A percentile compares a stretch with the other conserved stretches of the same genome.
Conservation (phyloP, 1,284 basidiomycete genomes). For the Cryptococcus jaspeensis region DNA sequence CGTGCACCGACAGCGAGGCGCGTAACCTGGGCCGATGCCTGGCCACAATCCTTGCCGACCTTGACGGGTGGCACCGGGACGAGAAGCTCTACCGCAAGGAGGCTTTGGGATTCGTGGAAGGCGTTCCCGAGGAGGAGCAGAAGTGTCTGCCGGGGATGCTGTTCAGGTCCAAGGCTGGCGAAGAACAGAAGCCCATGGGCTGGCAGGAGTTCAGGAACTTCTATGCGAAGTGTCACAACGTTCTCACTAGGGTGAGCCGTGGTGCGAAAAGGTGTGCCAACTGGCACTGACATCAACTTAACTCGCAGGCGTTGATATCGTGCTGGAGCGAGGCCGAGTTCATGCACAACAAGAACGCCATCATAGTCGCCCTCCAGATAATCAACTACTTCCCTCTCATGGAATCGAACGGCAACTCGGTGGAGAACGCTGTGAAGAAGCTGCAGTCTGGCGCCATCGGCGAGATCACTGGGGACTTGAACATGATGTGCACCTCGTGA, state of each 20-base stretch:
- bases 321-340: constrained; percentile 62
- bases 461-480: constrained; percentile 35
- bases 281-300: neutral
- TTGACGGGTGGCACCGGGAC: constrained; percentile 71
- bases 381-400: constrained; percentile 80
- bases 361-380: constrained; percentile 84
- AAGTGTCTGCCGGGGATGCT: constrained; percentile 63
- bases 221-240: constrained; percentile 77
- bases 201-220: constrained; percentile 72
- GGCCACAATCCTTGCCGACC: constrained; percentile 70
- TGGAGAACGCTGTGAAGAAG: constrained; percentile 66
- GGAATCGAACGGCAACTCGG: constrained; percentile 55
- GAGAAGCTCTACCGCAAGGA: constrained; percentile 56
- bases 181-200: constrained; percentile 54
- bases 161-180: constrained; percentile 56
- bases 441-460: constrained; percentile 48
- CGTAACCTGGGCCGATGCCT: constrained; percentile 95
- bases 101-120: constrained; percentile 48
- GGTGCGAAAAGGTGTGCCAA: neutral
- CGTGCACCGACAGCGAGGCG: constrained; percentile 93
- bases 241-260: constrained; percentile 54
- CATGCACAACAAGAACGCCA: constrained; percentile 91
- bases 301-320: constrained; percentile 51
- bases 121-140: constrained; percentile 62
- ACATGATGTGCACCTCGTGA: constrained; percentile 29